Percentiles rank a stretch among this genome's conserved stretches.
These are phyloP conservation scores for Calonectria pauciramosa DNA, from an alignment of 2,329 filamentous ascomycete species.

Conservation along the genomic window DNA sequence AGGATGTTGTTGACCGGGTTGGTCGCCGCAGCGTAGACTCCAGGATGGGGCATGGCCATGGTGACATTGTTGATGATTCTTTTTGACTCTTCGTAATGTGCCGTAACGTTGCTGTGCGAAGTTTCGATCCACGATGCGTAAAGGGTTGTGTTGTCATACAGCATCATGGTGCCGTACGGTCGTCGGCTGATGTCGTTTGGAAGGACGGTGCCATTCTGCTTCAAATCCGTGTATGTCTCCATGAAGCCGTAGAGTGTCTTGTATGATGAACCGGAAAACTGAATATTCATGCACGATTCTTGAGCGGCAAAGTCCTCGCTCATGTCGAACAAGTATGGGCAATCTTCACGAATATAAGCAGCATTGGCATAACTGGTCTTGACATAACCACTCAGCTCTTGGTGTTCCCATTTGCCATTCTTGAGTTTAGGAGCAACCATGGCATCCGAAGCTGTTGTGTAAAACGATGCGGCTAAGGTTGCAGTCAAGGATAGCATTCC, in stretches of 20 bases:
- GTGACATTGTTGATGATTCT: conserved; percentile 82
- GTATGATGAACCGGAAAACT: conserved; percentile 75
- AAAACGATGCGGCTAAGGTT: conserved; percentile 77
- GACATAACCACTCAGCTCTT: conserved; percentile 68
- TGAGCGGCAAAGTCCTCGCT: conserved; percentile 58
- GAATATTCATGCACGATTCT: conserved; percentile 75
- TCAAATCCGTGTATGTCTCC: conserved; percentile 66
- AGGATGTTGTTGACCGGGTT: conserved; percentile 74
- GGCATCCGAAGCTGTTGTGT: conserved; percentile 82
- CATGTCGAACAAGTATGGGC: conserved; percentile 70
- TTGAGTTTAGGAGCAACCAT: conserved; percentile 81
- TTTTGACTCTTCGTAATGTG: conserved; percentile 61
- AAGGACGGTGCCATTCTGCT: conserved; percentile 57
- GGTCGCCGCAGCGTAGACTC: conserved; percentile 75
- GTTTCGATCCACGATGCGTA: conserved; percentile 77
- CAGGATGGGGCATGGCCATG: conserved; percentile 81
- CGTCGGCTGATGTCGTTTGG: conserved; percentile 60
- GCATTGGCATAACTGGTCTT: conserved; percentile 74
- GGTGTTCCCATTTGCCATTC: conserved; percentile 65
- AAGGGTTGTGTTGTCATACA: conserved; percentile 82
- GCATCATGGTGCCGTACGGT: conserved; percentile 71
- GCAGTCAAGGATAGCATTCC: conserved; percentile 75
- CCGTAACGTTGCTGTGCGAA: conserved; percentile 64
- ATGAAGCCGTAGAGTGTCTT: conserved; percentile 77
- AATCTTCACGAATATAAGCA: conserved; percentile 66